Base-by-base conservation (phyloP, 441 rosid species). In the Euphorbia celastroides region DNA sequence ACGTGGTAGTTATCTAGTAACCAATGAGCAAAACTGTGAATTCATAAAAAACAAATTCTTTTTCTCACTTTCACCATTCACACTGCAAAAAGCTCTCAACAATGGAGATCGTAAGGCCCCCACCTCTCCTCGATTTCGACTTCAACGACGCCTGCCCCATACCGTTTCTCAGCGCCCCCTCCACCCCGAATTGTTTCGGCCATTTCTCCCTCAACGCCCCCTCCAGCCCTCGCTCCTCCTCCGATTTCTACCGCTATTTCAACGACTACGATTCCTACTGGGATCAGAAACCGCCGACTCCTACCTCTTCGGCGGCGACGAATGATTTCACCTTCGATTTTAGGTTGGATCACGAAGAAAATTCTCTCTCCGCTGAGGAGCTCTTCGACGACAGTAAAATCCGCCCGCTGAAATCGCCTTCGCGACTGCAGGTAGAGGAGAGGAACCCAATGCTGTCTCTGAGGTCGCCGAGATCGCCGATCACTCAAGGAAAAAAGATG, bases 341-440 rank as follows among this genome's bases (percentile, higher is more conserved):
- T 41, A 69, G 80, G 12, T 72, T 62, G 12, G 87, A 80, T 0
- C 34, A 55, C 17, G 84, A 80, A 60, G 77, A 75, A 54, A 57
- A 69, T 0, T 86, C 94, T 14, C 78, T 88, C 5, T 64, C 84
- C 0, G 98, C 97, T 0, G 97, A 93, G 11, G 92, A 93, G 62
- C 93, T 93, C 20, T 93, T 93, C 50, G 90, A 88, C 59, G 89
- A 90, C 0, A 97, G 96, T 55, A 87, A 83, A 71, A 93, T 93
- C 57, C 78, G 82, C 66, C 88, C 89, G 1, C 73, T 88, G 72
- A 81, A 80, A 81, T 90, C 84, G 54, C 90, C 97, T 6, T 88
- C 89, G 0, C 44, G 86, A 66, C 62, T 82, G 25, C 79, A 75
- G 52, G 17, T 66, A 12, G 87, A 82, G 34, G 74, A 41, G 46